Evolutionary conservation across 192 early-diverging fungal species (phyloP), one percentile per base, ranked within the genome.

Genomic region (Funneliformis mosseae): DNA sequence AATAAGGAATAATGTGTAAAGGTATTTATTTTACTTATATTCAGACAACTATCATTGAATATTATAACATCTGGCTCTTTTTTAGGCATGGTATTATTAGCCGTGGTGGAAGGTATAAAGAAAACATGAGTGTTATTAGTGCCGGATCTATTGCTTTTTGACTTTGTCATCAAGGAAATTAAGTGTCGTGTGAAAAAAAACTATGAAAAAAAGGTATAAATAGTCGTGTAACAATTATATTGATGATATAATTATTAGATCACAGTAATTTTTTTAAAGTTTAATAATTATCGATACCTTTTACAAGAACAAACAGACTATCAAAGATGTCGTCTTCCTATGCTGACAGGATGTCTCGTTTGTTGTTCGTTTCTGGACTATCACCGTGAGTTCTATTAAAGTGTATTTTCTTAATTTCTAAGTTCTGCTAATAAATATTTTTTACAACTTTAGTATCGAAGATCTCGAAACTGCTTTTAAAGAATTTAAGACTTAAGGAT

Each of bases 11-110:
- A n/a, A n/a, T n/a, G n/a, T n/a, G n/a, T n/a, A n/a, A n/a, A n/a
- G n/a, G n/a, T n/a, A n/a, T n/a, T n/a, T n/a, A n/a, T n/a, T n/a
- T n/a, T n/a, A n/a, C n/a, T n/a, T n/a, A n/a, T n/a, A n/a, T n/a
- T n/a, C n/a, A 83, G 59, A 1, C 21, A 25, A 16, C 66, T 66
- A 9, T 59, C 78, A 67, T 82, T 80, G 72, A 87, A 87, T 25
- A 85, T 81, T 59, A 83, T 74, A 16, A 87, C 69, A 43, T 85
- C 55, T 42, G 86, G 86, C 33, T 73, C 84, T 18, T 27, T 72
- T 12, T 73, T 73, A 27, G 50, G 5, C 16, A 14, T 5, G 18
- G 16, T 21, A 8, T 50, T 50, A 16, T 50, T 50, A 50, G 16
- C 18, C 48, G 18, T 84, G 79, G 73, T 84, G 3, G 33, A 33